phyloP scores from a whole-genome alignment of 1,284 basidiomycete genomes.

The Sanghuangporus baumii region DNA sequence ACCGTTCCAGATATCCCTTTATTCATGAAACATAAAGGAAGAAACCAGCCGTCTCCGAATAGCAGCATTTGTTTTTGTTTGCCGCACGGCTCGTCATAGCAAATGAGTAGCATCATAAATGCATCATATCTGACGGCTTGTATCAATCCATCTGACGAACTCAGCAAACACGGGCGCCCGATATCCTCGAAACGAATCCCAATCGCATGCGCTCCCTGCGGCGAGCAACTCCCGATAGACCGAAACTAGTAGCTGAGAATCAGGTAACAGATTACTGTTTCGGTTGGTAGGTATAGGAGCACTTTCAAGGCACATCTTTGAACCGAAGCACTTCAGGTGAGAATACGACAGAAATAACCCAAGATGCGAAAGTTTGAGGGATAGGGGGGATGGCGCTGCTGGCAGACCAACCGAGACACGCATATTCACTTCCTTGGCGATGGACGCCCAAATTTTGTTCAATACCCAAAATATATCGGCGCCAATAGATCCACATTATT shows the following conservation, averaged over 20 bases:
- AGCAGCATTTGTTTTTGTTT: not conserved
- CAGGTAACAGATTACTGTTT: not conserved
- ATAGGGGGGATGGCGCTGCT: not conserved
- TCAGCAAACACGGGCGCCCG: not conserved
- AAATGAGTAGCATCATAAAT: not conserved
- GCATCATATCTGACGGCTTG: not conserved
- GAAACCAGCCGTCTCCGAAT: not conserved
- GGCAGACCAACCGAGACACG: not conserved
- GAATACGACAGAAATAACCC: not conserved
- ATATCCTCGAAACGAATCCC: not conserved
- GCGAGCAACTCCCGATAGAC: not conserved
- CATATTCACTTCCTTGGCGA: not conserved
- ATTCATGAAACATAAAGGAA: not conserved
- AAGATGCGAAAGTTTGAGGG: not conserved
- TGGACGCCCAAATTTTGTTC: not conserved
- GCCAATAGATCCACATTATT: not conserved
- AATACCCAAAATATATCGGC: not conserved
- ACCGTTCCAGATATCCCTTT: not conserved
- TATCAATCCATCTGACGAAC: not conserved
- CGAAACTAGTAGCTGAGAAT: not conserved
- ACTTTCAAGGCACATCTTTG: not conserved
- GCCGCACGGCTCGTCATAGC: not conserved
- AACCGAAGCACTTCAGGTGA: not conserved
- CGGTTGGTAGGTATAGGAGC: not conserved
- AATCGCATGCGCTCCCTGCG: not conserved